phyloP scores from a whole-genome alignment of 768 basidiomycete genomes.

The Lyophyllum atratum region DNA sequence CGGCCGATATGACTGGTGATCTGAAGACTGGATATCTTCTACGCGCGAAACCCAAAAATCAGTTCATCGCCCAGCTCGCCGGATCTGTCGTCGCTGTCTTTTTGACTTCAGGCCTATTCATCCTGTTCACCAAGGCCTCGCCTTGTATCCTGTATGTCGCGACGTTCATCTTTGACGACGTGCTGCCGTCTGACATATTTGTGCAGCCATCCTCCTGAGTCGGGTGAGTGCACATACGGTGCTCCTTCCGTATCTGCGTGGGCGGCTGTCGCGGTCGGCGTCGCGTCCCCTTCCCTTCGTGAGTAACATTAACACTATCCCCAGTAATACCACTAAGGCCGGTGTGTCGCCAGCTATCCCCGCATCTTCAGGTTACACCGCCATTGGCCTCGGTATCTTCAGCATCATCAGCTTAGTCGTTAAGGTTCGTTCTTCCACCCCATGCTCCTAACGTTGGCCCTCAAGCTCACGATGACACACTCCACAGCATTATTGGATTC shows the following conservation, averaged over 20 bases:
- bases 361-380: constrained; percentile 55
- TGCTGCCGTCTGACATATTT: neutral
- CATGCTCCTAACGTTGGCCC: neutral
- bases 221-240: constrained; percentile 47
- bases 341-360: constrained; percentile 42
- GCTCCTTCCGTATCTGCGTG: constrained; percentile 60
- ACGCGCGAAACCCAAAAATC: constrained; percentile 61
- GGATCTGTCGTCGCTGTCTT: constrained; percentile 64
- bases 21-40: constrained; percentile 72
- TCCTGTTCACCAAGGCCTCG: constrained; percentile 62
- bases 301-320: constrained; percentile 10
- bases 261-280: constrained; percentile 57
- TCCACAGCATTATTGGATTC: constrained; percentile 40
- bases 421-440: constrained; percentile 27
- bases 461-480: neutral
- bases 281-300: constrained; percentile 50
- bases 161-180: neutral
- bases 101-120: constrained; percentile 56
- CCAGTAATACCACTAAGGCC: neutral
- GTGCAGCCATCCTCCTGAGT: constrained; percentile 27
- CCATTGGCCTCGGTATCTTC: constrained; percentile 52
- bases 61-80: constrained; percentile 61
- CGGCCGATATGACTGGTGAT: constrained; percentile 68
- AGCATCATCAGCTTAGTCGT: constrained; percentile 46
- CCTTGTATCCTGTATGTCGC: constrained; percentile 56